Percentiles rank a stretch among this genome's conserved stretches.
phyloP scores from a whole-genome alignment of 169 alveolate genomes.

The Plasmodium adleri region DNA sequence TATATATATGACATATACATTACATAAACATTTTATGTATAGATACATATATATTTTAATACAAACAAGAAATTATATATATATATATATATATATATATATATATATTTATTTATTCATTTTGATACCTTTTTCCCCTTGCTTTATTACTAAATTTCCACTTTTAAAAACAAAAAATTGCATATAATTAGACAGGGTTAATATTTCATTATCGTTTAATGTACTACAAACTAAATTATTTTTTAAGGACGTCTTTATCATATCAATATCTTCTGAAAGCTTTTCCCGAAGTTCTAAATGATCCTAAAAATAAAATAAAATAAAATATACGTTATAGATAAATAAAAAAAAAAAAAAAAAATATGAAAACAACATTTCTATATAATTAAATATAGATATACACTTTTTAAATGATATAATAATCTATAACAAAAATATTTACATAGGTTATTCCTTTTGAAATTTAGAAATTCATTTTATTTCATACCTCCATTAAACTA shows the following conservation, averaged over 20 bases:
- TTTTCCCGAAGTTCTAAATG: slow-evolving; percentile 81
- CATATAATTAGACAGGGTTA: slow-evolving; percentile 91
- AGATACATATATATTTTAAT: too few relatives aligned
- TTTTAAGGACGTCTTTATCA: slow-evolving; percentile 87
- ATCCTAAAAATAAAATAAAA: slow-evolving; percentile 14
- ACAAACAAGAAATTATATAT: neutral
- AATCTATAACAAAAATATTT: too few relatives aligned
- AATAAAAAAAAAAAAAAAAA: slow-evolving; percentile 2
- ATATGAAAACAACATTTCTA: too few relatives aligned
- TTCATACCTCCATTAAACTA: slow-evolving; percentile 74
- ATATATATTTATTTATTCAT: neutral
- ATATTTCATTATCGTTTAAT: slow-evolving; percentile 90
- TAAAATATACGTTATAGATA: neutral
- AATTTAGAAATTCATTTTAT: neutral
- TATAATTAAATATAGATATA: too few relatives aligned
- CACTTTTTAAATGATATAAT: too few relatives aligned
- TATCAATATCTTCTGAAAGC: slow-evolving; percentile 84
- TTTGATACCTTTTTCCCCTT: slow-evolving; percentile 87
- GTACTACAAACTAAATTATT: slow-evolving; percentile 90
- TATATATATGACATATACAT: too few relatives aligned
- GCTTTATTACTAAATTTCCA: slow-evolving; percentile 90
- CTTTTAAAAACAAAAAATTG: slow-evolving; percentile 87
- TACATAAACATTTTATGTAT: too few relatives aligned
- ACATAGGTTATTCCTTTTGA: too few relatives aligned
- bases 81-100: neutral